Conservation (phyloP, 1,284 basidiomycete genomes). For the Chondrostereum purpureum region DNA sequence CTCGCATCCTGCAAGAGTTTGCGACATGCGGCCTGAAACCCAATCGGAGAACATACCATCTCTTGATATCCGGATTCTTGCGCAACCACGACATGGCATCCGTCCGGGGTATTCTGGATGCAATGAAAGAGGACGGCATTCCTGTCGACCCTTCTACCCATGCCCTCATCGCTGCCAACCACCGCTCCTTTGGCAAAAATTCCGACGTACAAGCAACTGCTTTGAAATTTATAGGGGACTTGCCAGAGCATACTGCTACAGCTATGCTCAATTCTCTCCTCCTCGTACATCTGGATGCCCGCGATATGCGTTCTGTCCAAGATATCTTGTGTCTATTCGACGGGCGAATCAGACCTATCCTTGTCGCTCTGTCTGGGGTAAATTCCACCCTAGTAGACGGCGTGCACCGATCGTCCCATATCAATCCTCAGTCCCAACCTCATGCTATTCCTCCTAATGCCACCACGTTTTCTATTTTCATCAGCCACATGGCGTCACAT, state of each 20-base stretch:
- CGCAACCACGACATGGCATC: slow-evolving; percentile 57
- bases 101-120: slow-evolving; percentile 42
- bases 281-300: slow-evolving; percentile 48
- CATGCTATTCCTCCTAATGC: slow-evolving; percentile 37
- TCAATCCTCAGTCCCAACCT: slow-evolving; percentile 5
- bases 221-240: slow-evolving; percentile 36
- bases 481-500: slow-evolving; percentile 47
- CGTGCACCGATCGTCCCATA: slow-evolving; percentile 13
- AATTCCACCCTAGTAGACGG: slow-evolving; percentile 28
- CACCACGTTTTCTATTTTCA: slow-evolving; percentile 58
- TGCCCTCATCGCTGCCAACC: slow-evolving; percentile 48
- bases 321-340: slow-evolving; percentile 46
- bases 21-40: slow-evolving; percentile 36
- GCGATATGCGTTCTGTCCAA: slow-evolving; percentile 40
- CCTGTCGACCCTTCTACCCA: slow-evolving; percentile 51
- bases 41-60: slow-evolving; percentile 56
- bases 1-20: slow-evolving; percentile 45
- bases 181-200: slow-evolving; percentile 57
- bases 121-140: slow-evolving; percentile 53
- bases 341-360: slow-evolving; percentile 16
- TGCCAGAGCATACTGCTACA: slow-evolving; percentile 36
- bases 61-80: slow-evolving; percentile 57
- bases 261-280: slow-evolving; percentile 58
- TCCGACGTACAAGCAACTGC: slow-evolving; percentile 44
- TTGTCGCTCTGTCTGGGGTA: slow-evolving; percentile 21